Base-by-base conservation (phyloP, 371 early-diverging fungal genomes). In the Capillidium rhysosporum region DNA sequence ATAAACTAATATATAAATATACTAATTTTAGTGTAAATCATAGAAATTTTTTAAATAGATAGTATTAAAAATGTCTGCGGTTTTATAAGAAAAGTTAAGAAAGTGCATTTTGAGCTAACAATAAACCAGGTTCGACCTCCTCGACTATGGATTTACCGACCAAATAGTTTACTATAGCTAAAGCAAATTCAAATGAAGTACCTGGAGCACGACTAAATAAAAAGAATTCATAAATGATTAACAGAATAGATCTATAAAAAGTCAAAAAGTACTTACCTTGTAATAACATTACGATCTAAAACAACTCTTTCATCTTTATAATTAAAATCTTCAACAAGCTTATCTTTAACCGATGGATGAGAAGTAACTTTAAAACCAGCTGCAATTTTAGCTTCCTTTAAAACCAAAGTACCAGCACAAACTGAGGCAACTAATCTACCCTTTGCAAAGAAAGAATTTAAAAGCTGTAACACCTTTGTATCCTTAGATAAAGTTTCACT, bases 301-400 rank as follows among this genome's bases (percentile, higher is more conserved):
- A 86, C 89, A 18, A 88, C 87, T 40, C 79, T 75, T 1, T 79
- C 78, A 40, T 82, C 86, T n/a, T n/a, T 64, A 49, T 87, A 92
- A 8, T 65, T 61, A 58, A 78, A 89, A 67, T 75, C 65, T 9
- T 61, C 61, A n/a, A 65, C 65, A 14, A 89, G 62, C 59, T 82
- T 69, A 14, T 68, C 72, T 55, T 69, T 73, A 26, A 89, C 78
- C 49, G 70, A 66, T 25, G 90, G 89, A 58, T 89, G 83, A 12
- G 85, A 84, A 0, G 92, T 92, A 9, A 83, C 65, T 21, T 69
- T 65, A 9, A 73, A 72, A 1, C 64, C 67, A 18, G 65, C 57
- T 54, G 70, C 71, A 46, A 77, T 70, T 7, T 64, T 63, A 14
- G 83, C 73, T 23, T 73, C 69, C 40, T 70, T 65, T 40, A 77